Base-by-base conservation (phyloP, 106 monocot genomes). In the Allium fistulosum region DNA sequence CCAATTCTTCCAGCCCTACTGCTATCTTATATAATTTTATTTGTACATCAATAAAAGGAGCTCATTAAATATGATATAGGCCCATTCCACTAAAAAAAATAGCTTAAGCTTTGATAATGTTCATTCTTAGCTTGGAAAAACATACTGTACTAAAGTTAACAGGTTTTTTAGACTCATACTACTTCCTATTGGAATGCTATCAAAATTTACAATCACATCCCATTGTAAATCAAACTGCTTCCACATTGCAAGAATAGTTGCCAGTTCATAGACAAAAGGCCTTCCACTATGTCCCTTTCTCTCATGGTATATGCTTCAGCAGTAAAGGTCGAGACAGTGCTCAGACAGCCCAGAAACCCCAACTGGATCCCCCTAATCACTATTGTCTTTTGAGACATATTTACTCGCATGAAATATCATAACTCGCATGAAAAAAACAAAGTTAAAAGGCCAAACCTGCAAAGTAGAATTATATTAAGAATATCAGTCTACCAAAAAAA, bases 251-350 rank as follows among this genome's bases (percentile, higher is more conserved):
- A 88, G 4, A 49, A 92, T 80, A 7, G 96, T 96, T 8, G 59
- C 11, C 3, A 50, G 51, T 8, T 60, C 66, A 57, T 92, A 96
- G 14, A 84, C 73, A 9, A 80, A 62, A 15, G 92, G 88, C 60
- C 84, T 88, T 9, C 80, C 80, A 28, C 59, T 66, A 26, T 86
- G 80, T 16, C 83, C 82, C 80, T 80, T 72, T 84, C 72, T 67
- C 84, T 80, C 92, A 96, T 86, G 7, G 78, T 83, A 67, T 88
- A 96, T 16, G 91, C 75, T 70, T 96, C 96, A 12, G 91, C 88
- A 16, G 80, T 84, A 71, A 88, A 96, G 48, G 96, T 92, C 6
- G 96, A 96, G 1, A 96, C 92, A 6, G 91, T 96, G 84, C 91
- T 92, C 70, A 96, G 28, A 72, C 91, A 96, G 10, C 96, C 96